Base-by-base conservation (phyloP, 495 filamentous ascomycete genomes). In the Astrothelium macrocarpum region DNA sequence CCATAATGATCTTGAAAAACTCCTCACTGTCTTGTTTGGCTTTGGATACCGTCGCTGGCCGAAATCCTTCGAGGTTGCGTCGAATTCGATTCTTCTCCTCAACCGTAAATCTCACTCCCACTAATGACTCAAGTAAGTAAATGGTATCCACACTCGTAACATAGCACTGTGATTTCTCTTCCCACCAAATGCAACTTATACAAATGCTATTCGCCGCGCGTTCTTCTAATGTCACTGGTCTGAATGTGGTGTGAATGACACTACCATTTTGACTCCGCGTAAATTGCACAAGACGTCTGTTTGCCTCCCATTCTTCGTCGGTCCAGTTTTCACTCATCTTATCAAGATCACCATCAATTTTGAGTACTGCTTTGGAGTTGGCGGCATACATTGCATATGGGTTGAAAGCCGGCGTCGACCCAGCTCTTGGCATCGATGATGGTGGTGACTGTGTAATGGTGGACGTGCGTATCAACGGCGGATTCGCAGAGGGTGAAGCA, bases 1-100 rank as follows among this genome's bases (percentile, higher is more conserved):
- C 87, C 95, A 98, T 97, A 75, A 98, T 97, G 65, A 97, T 78
- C 77, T 96, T 96, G 84, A 97, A 97, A 77, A 97, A 97, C 49
- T 91, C 89, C 73, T 96, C 92, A 70, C 88, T 95, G 53, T 97
- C 93, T 1, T 82, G 70, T 76, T 96, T 96, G 61, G 85, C 84
- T 72, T 98, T 98, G 39, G 90, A 95, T 16, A 97, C 90, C 0
- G 94, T 98, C 63, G 88, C 71, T 9, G 95, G 92, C 16, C 86
- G 82, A 78, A 94, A 96, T 0, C 90, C 90, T 71, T 98, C 95
- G 59, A 98, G 78, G 70, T 98, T 98, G 53, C 94, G 82, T 12
- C 94, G 85, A 69, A 98, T 97, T 43, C 95, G 85, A 71, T 98
- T 98, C 82, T 97, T 97, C 78, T 97, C 94, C 71, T 97, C 91